Evolutionary conservation across 805 yeast species (phyloP), one percentile per base, ranked within the genome.

Genomic region (Clavispora phyllophila): DNA sequence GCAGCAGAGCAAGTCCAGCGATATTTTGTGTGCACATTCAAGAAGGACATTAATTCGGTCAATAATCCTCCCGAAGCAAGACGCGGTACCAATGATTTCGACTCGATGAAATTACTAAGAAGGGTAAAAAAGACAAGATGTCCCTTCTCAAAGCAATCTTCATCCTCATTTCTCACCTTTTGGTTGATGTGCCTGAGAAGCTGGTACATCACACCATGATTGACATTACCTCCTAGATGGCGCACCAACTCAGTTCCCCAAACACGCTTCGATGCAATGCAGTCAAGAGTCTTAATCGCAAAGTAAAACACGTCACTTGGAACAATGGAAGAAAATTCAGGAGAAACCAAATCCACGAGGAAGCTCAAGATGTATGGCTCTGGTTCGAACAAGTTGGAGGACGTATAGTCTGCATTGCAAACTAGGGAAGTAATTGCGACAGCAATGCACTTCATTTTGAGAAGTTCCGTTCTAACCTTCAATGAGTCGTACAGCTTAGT

Each of bases 161-260:
- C 63, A 29, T 46, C 70, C 1, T 75, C 72, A 9, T 66, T 63
- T 37, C 68, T 61, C 27, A 80, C 50, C 33, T 72, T 63, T 44
- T 79, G 78, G 42, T 78, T 68, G n/a, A 87, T 77, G 34, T 71
- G 70, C 43, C 90, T 75, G 23, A 89, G 59, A 24, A 82, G 75
- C 55, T 86, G 89, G 65, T 84, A 86, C 31, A 90, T 56, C 10
- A 81, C 64, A 1, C 97, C 97, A 61, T 90, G 96, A 46, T 82
- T 80, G 31, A 90, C 88, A 58, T 87, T 87, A 9, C 93, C 96
- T 17, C 93, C 87, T 49, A 89, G 61, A 10, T 86, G 81, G 44
- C 88, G 73, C 41, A 89, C 71, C 18, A 90, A 72, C 50, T 89
- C 96, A 39, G 82, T 72, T 14, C 90, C 82, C 78, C 89, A 84